A percentile compares a stretch with the other conserved stretches of the same genome.
Evolutionary conservation across 768 basidiomycete species (phyloP).

Genomic region (Lactifluus piperatus): DNA sequence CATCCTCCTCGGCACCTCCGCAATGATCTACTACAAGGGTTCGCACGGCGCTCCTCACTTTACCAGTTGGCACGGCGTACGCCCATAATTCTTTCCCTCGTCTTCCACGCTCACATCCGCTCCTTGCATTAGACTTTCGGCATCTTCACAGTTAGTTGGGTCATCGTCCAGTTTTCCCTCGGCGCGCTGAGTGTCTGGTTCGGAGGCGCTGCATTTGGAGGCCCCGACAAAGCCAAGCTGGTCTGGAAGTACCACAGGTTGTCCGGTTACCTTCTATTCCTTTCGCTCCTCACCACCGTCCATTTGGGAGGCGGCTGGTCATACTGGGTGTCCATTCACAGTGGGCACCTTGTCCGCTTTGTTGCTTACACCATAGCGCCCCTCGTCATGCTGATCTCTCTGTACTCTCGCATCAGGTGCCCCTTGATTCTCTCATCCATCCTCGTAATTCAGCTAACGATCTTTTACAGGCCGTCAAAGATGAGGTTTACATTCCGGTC

Average conservation of each 20-base stretch:
- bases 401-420: conserved; percentile 24
- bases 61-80: conserved; percentile 67
- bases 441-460: background rate
- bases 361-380: conserved; percentile 22
- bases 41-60: conserved; percentile 46
- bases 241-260: conserved; percentile 81
- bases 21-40: conserved; percentile 56
- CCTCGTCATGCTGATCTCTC: conserved; percentile 27
- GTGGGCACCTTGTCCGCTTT: conserved; percentile 24
- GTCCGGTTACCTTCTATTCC: conserved; percentile 67
- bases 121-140: conserved; percentile 47
- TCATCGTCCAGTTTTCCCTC: conserved; percentile 48
- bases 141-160: conserved; percentile 50
- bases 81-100: conserved; percentile 21
- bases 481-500: conserved; percentile 12
- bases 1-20: conserved; percentile 50
- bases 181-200: conserved; percentile 79
- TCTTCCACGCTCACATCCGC: background rate
- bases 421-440: background rate
- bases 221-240: conserved; percentile 57
- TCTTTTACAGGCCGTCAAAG: conserved; percentile 8
- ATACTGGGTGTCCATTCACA: conserved; percentile 40
- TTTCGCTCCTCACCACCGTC: conserved; percentile 49
- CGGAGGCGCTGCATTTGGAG: conserved; percentile 60
- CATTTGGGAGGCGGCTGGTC: conserved; percentile 70